These are phyloP conservation scores for Penicillium expansum DNA, from an alignment of 2,329 filamentous ascomycete genomes.

Conservation along the genomic window DNA sequence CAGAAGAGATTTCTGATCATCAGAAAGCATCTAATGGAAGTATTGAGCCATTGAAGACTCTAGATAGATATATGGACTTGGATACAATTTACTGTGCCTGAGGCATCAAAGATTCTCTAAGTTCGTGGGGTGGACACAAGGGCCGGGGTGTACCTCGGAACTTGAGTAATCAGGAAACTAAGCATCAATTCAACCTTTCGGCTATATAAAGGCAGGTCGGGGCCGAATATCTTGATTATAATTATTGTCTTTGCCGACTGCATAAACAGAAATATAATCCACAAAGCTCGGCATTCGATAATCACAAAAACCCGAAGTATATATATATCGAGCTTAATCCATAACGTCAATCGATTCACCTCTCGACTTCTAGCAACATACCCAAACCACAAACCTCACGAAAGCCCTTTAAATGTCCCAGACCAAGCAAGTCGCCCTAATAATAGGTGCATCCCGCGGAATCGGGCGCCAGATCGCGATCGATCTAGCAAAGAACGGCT, in stretches of 20 bases:
- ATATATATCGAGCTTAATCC: background rate
- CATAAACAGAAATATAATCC: background rate
- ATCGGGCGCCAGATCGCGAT: conserved; percentile 79
- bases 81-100: no score
- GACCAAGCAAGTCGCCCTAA: conserved; percentile 57
- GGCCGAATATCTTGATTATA: background rate
- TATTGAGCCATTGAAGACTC: background rate
- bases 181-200: background rate
- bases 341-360: no score
- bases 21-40: background rate
- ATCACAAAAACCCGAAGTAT: background rate
- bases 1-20: no score
- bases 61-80: no score
- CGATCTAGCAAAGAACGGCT: conserved; percentile 68
- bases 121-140: background rate
- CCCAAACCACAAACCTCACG: background rate
- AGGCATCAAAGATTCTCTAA: no score
- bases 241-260: background rate
- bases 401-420: background rate
- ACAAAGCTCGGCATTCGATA: background rate
- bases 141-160: conserved; percentile 15
- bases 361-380: no score
- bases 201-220: background rate
- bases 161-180: conserved; percentile 26
- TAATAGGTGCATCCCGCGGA: conserved; percentile 74